Evolutionary conservation across 176 grass and related monocot genomes (phyloP), one percentile per base, ranked within the genome.

Genomic region (Aegilops bicornis): DNA sequence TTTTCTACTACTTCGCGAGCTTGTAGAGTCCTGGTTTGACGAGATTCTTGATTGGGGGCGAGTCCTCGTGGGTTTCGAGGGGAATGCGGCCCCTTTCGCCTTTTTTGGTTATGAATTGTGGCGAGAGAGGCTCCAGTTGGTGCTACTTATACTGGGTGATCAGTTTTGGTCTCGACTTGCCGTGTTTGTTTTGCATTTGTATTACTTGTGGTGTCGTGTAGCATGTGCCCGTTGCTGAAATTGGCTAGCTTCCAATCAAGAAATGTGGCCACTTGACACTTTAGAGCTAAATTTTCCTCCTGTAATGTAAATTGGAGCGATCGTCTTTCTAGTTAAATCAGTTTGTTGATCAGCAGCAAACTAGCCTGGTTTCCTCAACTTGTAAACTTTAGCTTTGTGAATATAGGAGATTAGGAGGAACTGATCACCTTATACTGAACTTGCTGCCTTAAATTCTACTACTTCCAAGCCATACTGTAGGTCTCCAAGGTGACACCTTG

Each of bases 91-190:
- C 77, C 8, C 31, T 52, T 83, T 27, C 13, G 8, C 30, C 4
- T 47, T 14, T 73, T 78, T 83, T 30, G 3, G 25, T 73, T 83
- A 17, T 43, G 58, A 24, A 71, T 90, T 58, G 24, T 24, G 66
- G 74, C 1, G 43, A 23, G 6, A 6, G 37, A 72, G 32, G 12
- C 42, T 52, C 64, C 36, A 4, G 7, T 1, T 19, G 58, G 32
- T 42, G 8, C 20, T 24, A 31, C 3, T 74, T 56, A 54, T 54
- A 54, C 50, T 54, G 50, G 14, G 33, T 79, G 68, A 58, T 80
- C 19, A 79, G 48, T 68, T 87, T 67, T 80, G 22, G 11, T 40
- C 31, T 82, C 72, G 79, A n/a, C 13, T 42, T 86, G 89, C 56
- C 73, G 73, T 83, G 84, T 35, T 86, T 23, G 73, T 6, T 54